These are phyloP conservation scores for Catenaria anguillulae DNA, from an alignment of 371 early-diverging fungal genomes.

Conservation along the genomic window DNA sequence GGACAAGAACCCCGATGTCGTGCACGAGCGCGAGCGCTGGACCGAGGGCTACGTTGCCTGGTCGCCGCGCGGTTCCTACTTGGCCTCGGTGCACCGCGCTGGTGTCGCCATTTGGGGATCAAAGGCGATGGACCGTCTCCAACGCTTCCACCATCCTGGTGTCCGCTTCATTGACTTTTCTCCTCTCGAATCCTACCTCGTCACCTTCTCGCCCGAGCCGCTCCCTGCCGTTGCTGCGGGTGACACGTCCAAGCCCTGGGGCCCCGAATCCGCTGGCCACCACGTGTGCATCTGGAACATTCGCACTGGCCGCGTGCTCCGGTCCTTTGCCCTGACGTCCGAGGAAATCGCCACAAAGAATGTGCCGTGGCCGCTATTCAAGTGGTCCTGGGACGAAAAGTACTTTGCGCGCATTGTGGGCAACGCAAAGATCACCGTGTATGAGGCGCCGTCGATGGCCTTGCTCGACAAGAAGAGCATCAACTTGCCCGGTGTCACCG, in stretches of 20 bases:
- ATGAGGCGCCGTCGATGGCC: slow-evolving; percentile 83
- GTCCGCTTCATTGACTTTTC: slow-evolving; percentile 85
- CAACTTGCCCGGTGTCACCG: slow-evolving; percentile 71
- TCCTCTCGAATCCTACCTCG: slow-evolving; percentile 81
- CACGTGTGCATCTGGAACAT: slow-evolving; percentile 82
- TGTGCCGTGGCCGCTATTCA: slow-evolving; percentile 77
- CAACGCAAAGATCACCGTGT: slow-evolving; percentile 65
- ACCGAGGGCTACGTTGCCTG: slow-evolving; percentile 85
- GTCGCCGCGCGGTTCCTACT: slow-evolving; percentile 87
- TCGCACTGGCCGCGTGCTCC: slow-evolving; percentile 61
- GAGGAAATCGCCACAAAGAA: slow-evolving; percentile 12
- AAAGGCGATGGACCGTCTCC: slow-evolving; percentile 73
- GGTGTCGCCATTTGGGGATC: slow-evolving; percentile 96
- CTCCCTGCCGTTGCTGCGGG: slow-evolving; percentile 28
- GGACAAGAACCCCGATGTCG: slow-evolving; percentile 62
- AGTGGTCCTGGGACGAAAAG: slow-evolving; percentile 86
- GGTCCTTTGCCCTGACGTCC: slow-evolving; percentile 47
- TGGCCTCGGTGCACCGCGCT: slow-evolving; percentile 83
- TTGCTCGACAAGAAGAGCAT: slow-evolving; percentile 85
- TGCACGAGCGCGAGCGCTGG: slow-evolving; percentile 68
- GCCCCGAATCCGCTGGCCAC: slow-evolving; percentile 58
- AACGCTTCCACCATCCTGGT: slow-evolving; percentile 79
- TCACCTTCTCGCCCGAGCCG: slow-evolving; percentile 82
- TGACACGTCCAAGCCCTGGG: slow-evolving; percentile 42
- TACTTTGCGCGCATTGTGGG: slow-evolving; percentile 81